These are phyloP conservation scores for Massarina eburnea DNA, from an alignment of 2,329 filamentous ascomycete species.

Conservation along the genomic window DNA sequence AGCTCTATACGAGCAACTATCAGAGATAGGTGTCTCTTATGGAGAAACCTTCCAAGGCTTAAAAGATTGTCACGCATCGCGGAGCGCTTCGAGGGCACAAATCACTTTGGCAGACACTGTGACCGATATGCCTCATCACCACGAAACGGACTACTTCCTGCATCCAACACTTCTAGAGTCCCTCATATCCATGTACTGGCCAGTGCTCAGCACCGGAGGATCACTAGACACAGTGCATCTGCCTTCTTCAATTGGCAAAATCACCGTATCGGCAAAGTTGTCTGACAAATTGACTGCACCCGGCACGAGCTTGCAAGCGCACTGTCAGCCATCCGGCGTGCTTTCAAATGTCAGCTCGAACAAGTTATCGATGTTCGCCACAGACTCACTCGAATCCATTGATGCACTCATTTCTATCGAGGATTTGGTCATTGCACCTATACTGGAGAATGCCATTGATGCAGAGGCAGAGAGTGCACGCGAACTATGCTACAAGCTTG, in stretches of 20 bases:
- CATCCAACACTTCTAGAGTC: conserved; percentile 30
- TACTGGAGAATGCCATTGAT: conserved; percentile 15
- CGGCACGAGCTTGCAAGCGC: conserved; percentile 13
- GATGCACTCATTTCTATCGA: conserved; percentile 24
- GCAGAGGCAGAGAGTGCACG: conserved; percentile 9
- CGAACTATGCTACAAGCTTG: conserved; percentile 32
- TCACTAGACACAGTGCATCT: conserved; percentile 19
- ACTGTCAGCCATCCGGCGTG: conserved; percentile 11
- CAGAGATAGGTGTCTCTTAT: conserved; percentile 53
- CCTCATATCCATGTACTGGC: conserved; percentile 32
- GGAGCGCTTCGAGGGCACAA: conserved; percentile 25
- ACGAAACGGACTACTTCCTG: conserved; percentile 27
- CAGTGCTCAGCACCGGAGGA: conserved; percentile 16
- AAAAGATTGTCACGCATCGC: conserved; percentile 47
- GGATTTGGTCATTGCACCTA: conserved; percentile 22
- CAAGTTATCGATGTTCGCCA: conserved; percentile 25
- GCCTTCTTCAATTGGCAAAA: conserved; percentile 25
- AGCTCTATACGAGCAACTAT: conserved; percentile 52
- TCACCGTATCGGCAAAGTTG: conserved; percentile 20
- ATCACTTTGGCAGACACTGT: conserved; percentile 20
- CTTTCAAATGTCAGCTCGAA: conserved; percentile 17
- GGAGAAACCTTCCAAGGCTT: conserved; percentile 57
- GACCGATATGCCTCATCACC: conserved; percentile 29
- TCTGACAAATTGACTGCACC: conserved; percentile 3
- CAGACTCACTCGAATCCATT: conserved; percentile 3